These are phyloP conservation scores for Linnemannia elongata DNA, from an alignment of 192 early-diverging fungal genomes.

Conservation along the genomic window DNA sequence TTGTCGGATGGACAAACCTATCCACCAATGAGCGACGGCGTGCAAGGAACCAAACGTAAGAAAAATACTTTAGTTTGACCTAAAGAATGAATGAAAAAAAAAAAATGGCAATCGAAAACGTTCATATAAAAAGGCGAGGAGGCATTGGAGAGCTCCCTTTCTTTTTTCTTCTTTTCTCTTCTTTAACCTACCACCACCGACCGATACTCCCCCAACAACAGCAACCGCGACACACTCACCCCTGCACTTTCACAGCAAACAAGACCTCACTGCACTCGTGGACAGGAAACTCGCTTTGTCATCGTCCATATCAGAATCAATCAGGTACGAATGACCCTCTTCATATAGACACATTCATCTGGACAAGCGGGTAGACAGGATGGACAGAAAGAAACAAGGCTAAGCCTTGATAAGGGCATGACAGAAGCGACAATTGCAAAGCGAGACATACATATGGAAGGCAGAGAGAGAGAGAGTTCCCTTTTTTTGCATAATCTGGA, in stretches of 20 bases:
- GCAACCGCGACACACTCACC: not conserved
- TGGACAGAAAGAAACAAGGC: not conserved
- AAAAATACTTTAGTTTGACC: not conserved
- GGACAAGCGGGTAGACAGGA: not conserved
- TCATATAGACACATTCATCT: not conserved
- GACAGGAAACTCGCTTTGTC: not conserved
- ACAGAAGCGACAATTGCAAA: not conserved
- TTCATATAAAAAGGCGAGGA: not conserved
- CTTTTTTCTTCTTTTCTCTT: not conserved
- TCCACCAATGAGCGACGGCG: not conserved
- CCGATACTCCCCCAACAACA: not conserved
- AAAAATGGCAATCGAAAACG: not conserved
- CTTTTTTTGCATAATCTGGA: not conserved
- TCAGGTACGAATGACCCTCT: not conserved
- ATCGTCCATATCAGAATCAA: not conserved
- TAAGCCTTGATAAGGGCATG: not conserved
- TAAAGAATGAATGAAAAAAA: no score
- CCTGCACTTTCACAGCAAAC: not conserved
- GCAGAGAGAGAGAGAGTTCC: not conserved
- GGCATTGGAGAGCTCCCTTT: not conserved
- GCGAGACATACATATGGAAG: not conserved
- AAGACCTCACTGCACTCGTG: not conserved
- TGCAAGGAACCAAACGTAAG: not conserved
- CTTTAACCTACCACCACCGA: not conserved
- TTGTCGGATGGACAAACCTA: not conserved